Percentiles rank a stretch among this genome's conserved stretches.
Evolutionary conservation across 176 grass and related monocot genomes (phyloP).

Genomic region (Musa itinerans): DNA sequence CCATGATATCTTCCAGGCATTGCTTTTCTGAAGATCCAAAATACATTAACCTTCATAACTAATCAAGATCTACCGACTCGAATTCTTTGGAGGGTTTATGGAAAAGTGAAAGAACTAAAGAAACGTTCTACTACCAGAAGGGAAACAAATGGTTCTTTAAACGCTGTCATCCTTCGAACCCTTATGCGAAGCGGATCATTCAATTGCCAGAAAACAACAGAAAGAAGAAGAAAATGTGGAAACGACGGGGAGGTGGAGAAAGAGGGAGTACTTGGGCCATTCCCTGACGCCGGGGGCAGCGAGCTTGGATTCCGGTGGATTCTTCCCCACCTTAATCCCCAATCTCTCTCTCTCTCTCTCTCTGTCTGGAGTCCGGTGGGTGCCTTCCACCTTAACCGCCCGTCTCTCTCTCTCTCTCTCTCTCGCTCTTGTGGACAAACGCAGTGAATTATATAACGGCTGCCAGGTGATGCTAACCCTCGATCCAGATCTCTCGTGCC

Average conservation of each 20-base stretch:
- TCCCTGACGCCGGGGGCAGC: constrained; percentile 58
- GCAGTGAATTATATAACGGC: too few species aligned
- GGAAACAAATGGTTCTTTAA: neutral
- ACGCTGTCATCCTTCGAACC: neutral
- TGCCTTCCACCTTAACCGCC: constrained; percentile 57
- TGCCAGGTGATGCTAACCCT: too few species aligned
- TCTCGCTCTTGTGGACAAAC: too few species aligned
- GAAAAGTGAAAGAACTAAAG: neutral
- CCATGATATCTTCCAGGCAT: too few species aligned
- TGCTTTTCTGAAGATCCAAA: too few species aligned
- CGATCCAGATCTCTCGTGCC: too few species aligned
- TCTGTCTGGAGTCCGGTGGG: constrained; percentile 45
- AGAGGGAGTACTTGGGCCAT: constrained; percentile 57
- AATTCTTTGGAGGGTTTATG: neutral
- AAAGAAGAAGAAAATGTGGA: neutral
- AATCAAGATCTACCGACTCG: neutral
- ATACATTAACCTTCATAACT: too few species aligned
- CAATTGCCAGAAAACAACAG: neutral
- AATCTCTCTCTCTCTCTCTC: constrained; percentile 44
- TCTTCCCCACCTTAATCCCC: constrained; percentile 69
- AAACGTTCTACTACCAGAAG: neutral
- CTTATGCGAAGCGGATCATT: neutral
- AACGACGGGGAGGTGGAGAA: neutral
- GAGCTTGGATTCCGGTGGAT: constrained; percentile 75
- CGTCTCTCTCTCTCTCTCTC: neutral